Conservation (phyloP, 495 filamentous ascomycete genomes). For the Hypoxylon intermedium region DNA sequence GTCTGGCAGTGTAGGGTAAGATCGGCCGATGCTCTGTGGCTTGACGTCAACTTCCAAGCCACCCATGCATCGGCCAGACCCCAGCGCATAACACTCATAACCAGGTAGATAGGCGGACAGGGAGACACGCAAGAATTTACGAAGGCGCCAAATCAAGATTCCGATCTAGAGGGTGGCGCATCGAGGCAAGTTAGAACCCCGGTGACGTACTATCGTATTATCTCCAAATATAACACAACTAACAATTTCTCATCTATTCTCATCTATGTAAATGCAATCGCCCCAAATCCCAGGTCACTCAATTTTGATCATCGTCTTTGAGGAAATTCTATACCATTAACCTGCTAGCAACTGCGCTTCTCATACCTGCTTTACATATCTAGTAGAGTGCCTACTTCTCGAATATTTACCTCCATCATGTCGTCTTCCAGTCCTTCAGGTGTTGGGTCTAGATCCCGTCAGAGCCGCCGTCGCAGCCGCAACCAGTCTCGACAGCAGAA, state of each 20-base stretch:
- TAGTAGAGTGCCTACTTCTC: too few species aligned
- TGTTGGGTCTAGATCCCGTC: constrained; percentile 24
- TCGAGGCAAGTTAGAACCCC: constrained; percentile 13
- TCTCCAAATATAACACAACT: constrained; percentile 16
- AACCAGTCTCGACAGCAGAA: constrained; percentile 39
- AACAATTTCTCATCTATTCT: not conserved
- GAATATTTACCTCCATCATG: constrained; percentile 30
- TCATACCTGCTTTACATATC: not conserved
- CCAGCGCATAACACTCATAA: not conserved
- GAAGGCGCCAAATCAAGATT: constrained; percentile 30
- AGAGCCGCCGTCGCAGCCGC: constrained; percentile 34
- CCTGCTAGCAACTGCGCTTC: constrained; percentile 5
- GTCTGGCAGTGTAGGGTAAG: too few species aligned
- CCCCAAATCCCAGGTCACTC: too few species aligned
- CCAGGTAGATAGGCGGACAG: not conserved
- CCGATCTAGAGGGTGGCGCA: not conserved
- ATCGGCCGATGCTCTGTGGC: constrained; percentile 18
- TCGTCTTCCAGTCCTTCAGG: constrained; percentile 36
- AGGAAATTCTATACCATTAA: too few species aligned
- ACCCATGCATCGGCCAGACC: constrained; percentile 9
- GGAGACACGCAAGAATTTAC: constrained; percentile 3
- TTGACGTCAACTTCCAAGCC: constrained; percentile 36
- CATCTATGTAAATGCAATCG: constrained; percentile 22
- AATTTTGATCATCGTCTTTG: too few species aligned
- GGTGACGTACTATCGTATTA: constrained; percentile 32